phyloP scores from a whole-genome alignment of 2,329 filamentous ascomycete genomes.

The Ophiocordyceps robertsii region DNA sequence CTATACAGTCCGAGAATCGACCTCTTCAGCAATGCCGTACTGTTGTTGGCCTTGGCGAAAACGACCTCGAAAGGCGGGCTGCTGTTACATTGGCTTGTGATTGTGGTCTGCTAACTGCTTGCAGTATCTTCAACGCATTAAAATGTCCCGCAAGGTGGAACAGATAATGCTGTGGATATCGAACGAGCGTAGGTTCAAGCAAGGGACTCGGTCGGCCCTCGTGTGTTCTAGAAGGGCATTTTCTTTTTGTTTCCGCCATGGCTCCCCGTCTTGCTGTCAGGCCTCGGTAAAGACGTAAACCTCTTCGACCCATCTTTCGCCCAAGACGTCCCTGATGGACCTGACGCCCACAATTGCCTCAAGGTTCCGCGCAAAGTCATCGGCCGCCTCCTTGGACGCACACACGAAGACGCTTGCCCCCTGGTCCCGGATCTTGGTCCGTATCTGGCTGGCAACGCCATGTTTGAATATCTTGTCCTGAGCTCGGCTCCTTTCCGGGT shows the following conservation, averaged over 20 bases:
- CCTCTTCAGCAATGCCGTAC: too few species aligned
- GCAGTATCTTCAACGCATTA: too few species aligned
- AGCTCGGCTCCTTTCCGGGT: neutral
- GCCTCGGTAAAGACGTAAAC: neutral
- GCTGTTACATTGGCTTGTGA: too few species aligned
- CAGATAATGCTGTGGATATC: too few species aligned
- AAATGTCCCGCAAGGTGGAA: too few species aligned
- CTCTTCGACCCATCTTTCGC: constrained; percentile 2
- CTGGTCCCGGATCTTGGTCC: constrained; percentile 1
- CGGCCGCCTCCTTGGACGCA: constrained; percentile 1
- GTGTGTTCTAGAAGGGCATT: neutral
- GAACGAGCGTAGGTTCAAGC: neutral
- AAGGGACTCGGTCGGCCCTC: neutral
- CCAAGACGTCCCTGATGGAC: constrained; percentile 1
- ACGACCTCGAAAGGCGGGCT: too few species aligned
- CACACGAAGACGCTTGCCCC: constrained; percentile 1
- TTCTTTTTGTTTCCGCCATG: neutral
- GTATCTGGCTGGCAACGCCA: neutral
- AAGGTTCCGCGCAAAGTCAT: constrained; percentile 1
- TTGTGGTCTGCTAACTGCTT: too few species aligned
- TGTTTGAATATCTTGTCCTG: neutral
- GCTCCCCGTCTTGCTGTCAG: neutral
- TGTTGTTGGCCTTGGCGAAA: too few species aligned
- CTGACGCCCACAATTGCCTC: neutral
- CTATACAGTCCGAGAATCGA: too few species aligned